Percentiles rank a stretch among this genome's conserved stretches.
These are phyloP conservation scores for Protomyces macrosporus DNA, from an alignment of 1,139 yeast species.

Conservation along the genomic window DNA sequence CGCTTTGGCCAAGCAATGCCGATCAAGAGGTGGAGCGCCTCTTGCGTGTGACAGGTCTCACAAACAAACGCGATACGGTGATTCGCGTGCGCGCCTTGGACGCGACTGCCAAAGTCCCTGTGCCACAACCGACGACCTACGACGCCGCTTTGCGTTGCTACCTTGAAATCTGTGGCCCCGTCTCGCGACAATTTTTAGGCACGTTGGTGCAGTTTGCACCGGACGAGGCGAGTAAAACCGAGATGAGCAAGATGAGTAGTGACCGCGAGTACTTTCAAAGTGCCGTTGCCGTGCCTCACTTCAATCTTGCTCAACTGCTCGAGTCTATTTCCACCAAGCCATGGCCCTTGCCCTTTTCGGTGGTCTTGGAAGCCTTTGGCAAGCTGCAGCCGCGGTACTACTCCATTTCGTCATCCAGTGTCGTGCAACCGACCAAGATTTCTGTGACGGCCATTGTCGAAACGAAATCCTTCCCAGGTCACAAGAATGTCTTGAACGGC, in stretches of 20 bases:
- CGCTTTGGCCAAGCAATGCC: constrained; percentile 88
- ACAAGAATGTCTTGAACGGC: constrained; percentile 56
- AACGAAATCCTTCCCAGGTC: constrained; percentile 47
- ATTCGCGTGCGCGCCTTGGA: constrained; percentile 68
- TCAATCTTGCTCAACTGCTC: constrained; percentile 74
- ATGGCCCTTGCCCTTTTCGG: constrained; percentile 67
- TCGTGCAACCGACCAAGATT: constrained; percentile 66
- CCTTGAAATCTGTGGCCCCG: constrained; percentile 86
- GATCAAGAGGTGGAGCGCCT: constrained; percentile 66
- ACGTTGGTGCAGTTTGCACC: constrained; percentile 85
- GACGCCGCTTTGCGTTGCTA: constrained; percentile 82
- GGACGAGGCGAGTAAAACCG: constrained; percentile 51
- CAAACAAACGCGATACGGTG: constrained; percentile 50
- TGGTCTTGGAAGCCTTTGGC: constrained; percentile 72
- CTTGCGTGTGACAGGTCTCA: constrained; percentile 57
- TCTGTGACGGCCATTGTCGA: constrained; percentile 88
- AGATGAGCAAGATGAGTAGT: constrained; percentile 53
- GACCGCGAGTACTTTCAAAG: constrained; percentile 65
- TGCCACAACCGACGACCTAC: constrained; percentile 87
- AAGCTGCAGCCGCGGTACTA: constrained; percentile 91
- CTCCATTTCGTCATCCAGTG: constrained; percentile 88
- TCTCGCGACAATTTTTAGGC: constrained; percentile 79
- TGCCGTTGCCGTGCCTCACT: constrained; percentile 55
- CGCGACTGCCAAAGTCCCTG: constrained; percentile 67
- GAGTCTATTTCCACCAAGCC: constrained; percentile 56